phyloP scores from a whole-genome alignment of 306 rosid species.

The Gastrolobium villosum region DNA sequence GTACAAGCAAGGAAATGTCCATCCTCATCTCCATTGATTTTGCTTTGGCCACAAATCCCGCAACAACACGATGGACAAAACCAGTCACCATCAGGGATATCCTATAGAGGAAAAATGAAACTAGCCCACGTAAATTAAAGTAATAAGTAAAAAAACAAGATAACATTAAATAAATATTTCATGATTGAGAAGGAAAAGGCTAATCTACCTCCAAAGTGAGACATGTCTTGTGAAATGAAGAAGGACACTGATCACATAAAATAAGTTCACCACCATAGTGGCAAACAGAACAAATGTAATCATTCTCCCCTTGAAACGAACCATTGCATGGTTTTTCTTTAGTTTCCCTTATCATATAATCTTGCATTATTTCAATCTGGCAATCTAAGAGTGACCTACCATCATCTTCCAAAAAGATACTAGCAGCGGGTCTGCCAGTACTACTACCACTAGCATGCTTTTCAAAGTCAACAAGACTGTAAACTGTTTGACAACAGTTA shows the following conservation, averaged over 20 bases:
- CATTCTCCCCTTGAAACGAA: constrained; percentile 59
- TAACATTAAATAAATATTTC: constrained; percentile 2
- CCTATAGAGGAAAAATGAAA: constrained; percentile 57
- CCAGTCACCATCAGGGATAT: constrained; percentile 89
- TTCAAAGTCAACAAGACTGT: constrained; percentile 62
- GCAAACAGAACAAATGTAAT: constrained; percentile 81
- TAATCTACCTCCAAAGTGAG: constrained; percentile 75
- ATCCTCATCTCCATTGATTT: constrained; percentile 55
- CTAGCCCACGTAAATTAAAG: constrained; percentile 6
- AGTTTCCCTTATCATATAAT: constrained; percentile 41
- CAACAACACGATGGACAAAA: constrained; percentile 90
- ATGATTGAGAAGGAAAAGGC: constrained; percentile 33
- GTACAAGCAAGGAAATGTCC: constrained; percentile 59
- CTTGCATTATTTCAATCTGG: constrained; percentile 60
- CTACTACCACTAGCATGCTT: constrained; percentile 63
- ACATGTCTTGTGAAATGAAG: constrained; percentile 78
- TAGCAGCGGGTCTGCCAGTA: constrained; percentile 58
- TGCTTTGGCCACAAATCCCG: constrained; percentile 65
- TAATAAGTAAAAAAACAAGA: neutral
- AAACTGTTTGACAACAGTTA: constrained; percentile 67
- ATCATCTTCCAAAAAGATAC: constrained; percentile 63
- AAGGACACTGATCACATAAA: constrained; percentile 87
- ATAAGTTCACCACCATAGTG: constrained; percentile 85
- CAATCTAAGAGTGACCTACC: constrained; percentile 76
- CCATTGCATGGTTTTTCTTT: constrained; percentile 32